phyloP scores from a whole-genome alignment of 441 rosid genomes.

The Jatropha multifida region DNA sequence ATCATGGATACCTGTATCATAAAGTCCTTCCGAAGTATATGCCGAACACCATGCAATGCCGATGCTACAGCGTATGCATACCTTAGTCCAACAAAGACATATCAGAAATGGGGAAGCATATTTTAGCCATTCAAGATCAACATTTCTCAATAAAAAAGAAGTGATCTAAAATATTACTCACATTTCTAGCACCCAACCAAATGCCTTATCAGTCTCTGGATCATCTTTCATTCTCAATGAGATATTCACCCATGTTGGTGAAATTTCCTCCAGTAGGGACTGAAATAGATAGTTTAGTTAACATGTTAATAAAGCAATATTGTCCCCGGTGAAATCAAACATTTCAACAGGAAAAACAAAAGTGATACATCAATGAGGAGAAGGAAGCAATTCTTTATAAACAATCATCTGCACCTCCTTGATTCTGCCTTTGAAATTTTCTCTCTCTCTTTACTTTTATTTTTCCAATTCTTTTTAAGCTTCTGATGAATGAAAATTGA shows the following conservation, averaged over 20 bases:
- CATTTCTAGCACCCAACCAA: conserved; percentile 94
- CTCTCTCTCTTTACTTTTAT: neutral
- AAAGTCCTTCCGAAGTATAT: conserved; percentile 62
- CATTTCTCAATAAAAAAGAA: conserved; percentile 7
- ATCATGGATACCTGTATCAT: conserved; percentile 62
- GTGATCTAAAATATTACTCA: conserved; percentile 33
- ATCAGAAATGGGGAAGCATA: conserved; percentile 12
- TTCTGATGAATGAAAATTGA: neutral
- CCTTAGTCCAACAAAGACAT: conserved; percentile 38
- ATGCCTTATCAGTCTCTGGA: conserved; percentile 61
- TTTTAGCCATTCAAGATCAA: conserved; percentile 13
- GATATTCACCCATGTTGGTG: conserved; percentile 81
- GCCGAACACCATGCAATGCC: conserved; percentile 65
- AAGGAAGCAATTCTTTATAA: neutral
- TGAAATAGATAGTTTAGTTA: conserved; percentile 32
- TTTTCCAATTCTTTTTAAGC: neutral
- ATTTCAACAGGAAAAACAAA: neutral
- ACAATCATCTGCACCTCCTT: neutral
- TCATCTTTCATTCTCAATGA: conserved; percentile 79
- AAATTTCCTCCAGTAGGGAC: conserved; percentile 60
- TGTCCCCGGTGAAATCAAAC: conserved; percentile 9
- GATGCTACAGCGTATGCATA: conserved; percentile 87
- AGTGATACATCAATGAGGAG: neutral
- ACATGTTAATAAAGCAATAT: conserved; percentile 8
- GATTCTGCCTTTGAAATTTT: conserved; percentile 5